Evolutionary conservation across 2,329 filamentous ascomycete genomes (phyloP).

Genomic region (Dendryphion nanum): DNA sequence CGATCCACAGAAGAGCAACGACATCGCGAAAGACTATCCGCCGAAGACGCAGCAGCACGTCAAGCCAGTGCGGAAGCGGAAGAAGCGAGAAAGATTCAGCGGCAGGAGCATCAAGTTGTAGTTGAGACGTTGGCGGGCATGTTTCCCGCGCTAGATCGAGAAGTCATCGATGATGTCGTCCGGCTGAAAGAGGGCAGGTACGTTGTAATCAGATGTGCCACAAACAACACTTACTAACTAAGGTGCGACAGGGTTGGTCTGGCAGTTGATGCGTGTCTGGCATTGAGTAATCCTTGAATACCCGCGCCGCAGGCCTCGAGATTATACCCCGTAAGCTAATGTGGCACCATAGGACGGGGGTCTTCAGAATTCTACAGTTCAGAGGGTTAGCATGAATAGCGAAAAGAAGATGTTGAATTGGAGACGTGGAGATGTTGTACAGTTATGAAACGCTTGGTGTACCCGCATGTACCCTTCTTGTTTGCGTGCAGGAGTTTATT

Average conservation of each 20-base stretch:
- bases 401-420: too few species aligned
- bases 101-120: conserved; percentile 82
- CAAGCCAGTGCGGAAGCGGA: conserved; percentile 89
- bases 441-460: too few species aligned
- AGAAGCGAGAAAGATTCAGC: conserved; percentile 78
- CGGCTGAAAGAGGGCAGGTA: conserved; percentile 91
- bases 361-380: too few species aligned
- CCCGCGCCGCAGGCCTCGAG: too few species aligned
- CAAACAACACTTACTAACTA: neutral
- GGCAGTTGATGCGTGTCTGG: conserved; percentile 50
- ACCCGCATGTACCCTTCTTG: too few species aligned
- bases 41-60: conserved; percentile 83
- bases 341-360: too few species aligned
- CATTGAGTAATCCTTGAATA: conserved; percentile 40
- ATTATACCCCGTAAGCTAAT: too few species aligned
- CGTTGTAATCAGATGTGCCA: conserved; percentile 37
- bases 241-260: conserved; percentile 38
- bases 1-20: conserved; percentile 27
- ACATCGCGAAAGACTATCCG: conserved; percentile 51
- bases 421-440: too few species aligned
- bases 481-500: too few species aligned
- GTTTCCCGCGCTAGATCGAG: conserved; percentile 93
- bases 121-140: conserved; percentile 93
- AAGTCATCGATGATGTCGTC: conserved; percentile 95
- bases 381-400: too few species aligned